Conservation (phyloP, 257 asterid genomes). For the Galeopsis tetrahit region DNA sequence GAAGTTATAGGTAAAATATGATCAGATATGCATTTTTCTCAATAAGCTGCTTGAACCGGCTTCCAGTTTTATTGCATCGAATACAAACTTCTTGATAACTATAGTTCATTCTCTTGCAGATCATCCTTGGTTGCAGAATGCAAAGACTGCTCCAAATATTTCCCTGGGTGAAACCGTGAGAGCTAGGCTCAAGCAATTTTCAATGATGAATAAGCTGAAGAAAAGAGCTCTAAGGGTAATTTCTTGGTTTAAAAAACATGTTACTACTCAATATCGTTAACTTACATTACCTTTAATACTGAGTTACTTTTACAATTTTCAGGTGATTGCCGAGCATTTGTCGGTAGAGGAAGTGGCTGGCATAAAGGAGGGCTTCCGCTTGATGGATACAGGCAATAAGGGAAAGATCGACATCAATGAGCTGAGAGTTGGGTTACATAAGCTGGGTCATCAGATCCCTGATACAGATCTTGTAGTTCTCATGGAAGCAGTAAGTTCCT, state of each 20-base stretch:
- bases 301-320: slow-evolving; percentile 28
- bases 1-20: slow-evolving; percentile 59
- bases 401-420: slow-evolving; percentile 66
- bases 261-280: not conserved
- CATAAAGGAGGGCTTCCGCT: slow-evolving; percentile 57
- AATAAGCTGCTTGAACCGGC: slow-evolving; percentile 1
- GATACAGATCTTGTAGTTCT: slow-evolving; percentile 59
- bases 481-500: slow-evolving; percentile 69
- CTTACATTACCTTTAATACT: slow-evolving; percentile 13
- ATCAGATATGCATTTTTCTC: not conserved
- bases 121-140: slow-evolving; percentile 71
- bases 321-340: slow-evolving; percentile 72
- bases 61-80: slow-evolving; percentile 11
- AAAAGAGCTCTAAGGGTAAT: slow-evolving; percentile 61
- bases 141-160: slow-evolving; percentile 61
- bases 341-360: slow-evolving; percentile 71
- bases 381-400: slow-evolving; percentile 62
- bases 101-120: slow-evolving; percentile 40
- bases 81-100: slow-evolving; percentile 25
- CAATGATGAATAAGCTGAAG: slow-evolving; percentile 72
- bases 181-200: slow-evolving; percentile 68
- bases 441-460: slow-evolving; percentile 71
- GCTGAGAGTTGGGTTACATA: slow-evolving; percentile 59
- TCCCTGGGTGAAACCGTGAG: slow-evolving; percentile 65
- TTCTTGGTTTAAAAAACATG: slow-evolving; percentile 1